These are phyloP conservation scores for Extremus antarcticus DNA, from an alignment of 495 filamentous ascomycete genomes.

Conservation along the genomic window DNA sequence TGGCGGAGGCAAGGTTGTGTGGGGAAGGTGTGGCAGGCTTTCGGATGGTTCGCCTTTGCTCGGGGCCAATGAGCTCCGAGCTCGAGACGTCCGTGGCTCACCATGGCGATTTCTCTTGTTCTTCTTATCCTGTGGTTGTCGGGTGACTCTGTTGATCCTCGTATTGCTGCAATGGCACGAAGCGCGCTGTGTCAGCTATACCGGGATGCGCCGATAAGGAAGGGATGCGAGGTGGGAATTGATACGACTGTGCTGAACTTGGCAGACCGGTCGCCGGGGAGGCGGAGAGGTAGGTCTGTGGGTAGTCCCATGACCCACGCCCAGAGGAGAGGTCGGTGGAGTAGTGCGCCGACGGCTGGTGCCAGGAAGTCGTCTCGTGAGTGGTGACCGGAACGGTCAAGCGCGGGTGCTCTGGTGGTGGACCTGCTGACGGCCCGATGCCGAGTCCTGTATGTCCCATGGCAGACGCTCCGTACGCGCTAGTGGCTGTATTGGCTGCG, in stretches of 20 bases:
- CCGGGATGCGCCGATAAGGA: background rate
- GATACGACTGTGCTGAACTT: conserved; percentile 3
- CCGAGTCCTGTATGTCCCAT: conserved; percentile 14
- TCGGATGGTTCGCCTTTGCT: background rate
- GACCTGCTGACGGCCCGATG: conserved; percentile 15
- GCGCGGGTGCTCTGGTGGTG: conserved; percentile 12
- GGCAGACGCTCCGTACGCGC: conserved; percentile 10
- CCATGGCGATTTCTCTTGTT: background rate
- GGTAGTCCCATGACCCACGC: conserved; percentile 5
- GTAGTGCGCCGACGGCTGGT: conserved; percentile 10
- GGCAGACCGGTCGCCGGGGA: conserved; percentile 15
- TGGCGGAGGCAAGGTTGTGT: background rate
- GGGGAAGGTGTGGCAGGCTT: conserved; percentile 3
- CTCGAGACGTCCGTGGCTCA: background rate
- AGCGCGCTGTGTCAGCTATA: conserved; percentile 3
- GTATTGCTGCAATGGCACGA: conserved; percentile 20
- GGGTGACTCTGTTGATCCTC: conserved; percentile 14
- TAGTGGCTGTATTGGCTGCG: conserved; percentile 1
- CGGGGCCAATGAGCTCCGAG: background rate
- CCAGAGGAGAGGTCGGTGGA: conserved; percentile 3
- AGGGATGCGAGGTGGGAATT: conserved; percentile 3
- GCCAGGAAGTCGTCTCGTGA: conserved; percentile 17
- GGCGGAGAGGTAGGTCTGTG: background rate
- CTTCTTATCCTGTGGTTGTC: conserved; percentile 8
- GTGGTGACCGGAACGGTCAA: conserved; percentile 8